Evolutionary conservation across 2,329 filamentous ascomycete genomes (phyloP).

Genomic region (Eurotiales sp.): DNA sequence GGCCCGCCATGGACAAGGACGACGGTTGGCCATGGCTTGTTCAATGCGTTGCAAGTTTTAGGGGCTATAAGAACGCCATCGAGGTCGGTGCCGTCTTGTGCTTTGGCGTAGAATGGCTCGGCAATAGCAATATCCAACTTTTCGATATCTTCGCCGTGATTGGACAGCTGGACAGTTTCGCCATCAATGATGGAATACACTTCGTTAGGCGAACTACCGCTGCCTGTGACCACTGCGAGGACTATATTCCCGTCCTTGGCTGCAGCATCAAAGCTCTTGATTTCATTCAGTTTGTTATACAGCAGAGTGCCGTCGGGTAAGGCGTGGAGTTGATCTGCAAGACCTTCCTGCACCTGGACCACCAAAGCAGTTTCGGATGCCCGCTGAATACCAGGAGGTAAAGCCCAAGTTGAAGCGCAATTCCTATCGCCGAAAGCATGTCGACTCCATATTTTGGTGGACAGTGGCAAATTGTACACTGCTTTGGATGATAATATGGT

Average conservation of each 20-base stretch:
- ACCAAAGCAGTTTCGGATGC: background rate
- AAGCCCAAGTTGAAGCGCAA: background rate
- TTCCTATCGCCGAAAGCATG: background rate
- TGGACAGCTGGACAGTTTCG: background rate
- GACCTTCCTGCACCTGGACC: background rate
- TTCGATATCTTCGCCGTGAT: background rate
- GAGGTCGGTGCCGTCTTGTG: background rate
- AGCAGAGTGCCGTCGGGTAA: background rate
- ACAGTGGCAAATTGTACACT: background rate
- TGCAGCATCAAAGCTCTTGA: background rate
- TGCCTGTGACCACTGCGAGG: background rate
- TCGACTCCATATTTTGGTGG: background rate
- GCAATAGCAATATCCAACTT: background rate
- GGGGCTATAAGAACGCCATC: background rate
- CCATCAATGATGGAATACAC: background rate
- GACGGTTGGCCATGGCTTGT: background rate
- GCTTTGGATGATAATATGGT: background rate
- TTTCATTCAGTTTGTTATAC: background rate
- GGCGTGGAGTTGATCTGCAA: background rate
- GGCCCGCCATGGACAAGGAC: background rate
- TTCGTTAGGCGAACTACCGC: background rate
- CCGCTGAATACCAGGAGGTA: background rate
- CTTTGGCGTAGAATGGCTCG: background rate
- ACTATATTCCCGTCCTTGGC: background rate
- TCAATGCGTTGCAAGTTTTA: background rate